phyloP scores from a whole-genome alignment of 1,139 yeast species.

The Suhomyces chickasaworum region DNA sequence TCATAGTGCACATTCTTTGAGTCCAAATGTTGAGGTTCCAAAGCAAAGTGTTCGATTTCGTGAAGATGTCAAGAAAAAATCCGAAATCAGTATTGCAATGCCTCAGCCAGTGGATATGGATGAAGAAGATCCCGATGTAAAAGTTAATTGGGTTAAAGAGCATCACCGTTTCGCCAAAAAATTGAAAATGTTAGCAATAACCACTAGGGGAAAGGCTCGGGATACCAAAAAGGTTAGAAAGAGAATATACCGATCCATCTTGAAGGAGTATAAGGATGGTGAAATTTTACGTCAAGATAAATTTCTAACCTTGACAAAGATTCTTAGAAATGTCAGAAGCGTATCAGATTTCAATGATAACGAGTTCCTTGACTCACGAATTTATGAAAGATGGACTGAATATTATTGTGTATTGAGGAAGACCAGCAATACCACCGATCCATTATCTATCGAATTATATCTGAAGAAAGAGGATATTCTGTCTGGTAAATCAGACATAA shows the following conservation, averaged over 20 bases:
- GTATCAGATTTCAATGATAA: constrained; percentile 35
- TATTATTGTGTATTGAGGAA: constrained; percentile 66
- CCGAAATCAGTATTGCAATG: constrained; percentile 17
- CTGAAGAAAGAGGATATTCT: constrained; percentile 39
- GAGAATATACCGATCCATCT: constrained; percentile 25
- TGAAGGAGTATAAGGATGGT: constrained; percentile 47
- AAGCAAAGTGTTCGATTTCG: constrained; percentile 2
- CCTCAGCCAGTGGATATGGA: constrained; percentile 19
- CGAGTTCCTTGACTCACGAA: constrained; percentile 54
- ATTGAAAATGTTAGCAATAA: constrained; percentile 26
- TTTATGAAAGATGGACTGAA: constrained; percentile 77
- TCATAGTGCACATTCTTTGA: not conserved
- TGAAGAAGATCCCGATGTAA: constrained; percentile 12
- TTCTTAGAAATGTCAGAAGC: constrained; percentile 18
- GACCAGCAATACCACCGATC: constrained; percentile 49
- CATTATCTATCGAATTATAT: constrained; percentile 65
- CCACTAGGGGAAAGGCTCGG: constrained; percentile 27
- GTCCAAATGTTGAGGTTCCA: not conserved
- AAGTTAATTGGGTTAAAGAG: constrained; percentile 19
- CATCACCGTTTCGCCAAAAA: constrained; percentile 25
- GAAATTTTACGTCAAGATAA: constrained; percentile 66
- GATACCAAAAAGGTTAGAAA: constrained; percentile 23
- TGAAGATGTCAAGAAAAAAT: constrained; percentile 1
- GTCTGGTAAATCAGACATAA: constrained; percentile 26
- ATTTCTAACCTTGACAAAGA: constrained; percentile 62